Conservation (phyloP, 2,329 filamentous ascomycete genomes). For the Aspergillus sp. region DNA sequence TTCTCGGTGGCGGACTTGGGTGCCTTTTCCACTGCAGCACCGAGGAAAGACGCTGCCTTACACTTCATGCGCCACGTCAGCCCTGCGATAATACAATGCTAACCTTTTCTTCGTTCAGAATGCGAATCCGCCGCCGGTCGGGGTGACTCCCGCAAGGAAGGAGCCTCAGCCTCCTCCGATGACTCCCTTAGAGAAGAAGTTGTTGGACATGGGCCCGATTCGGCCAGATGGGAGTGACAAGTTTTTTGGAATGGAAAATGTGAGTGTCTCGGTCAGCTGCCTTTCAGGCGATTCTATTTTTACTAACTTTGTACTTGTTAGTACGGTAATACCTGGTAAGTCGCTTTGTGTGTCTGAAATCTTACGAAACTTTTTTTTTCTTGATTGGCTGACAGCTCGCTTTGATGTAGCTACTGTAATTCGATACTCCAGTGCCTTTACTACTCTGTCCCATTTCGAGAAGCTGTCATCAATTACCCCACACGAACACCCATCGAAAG, state of each 20-base stretch:
- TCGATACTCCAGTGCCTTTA: conserved; percentile 97
- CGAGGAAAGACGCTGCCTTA: background rate
- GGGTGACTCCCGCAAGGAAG: conserved; percentile 51
- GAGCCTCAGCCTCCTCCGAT: conserved; percentile 53
- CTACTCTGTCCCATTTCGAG: conserved; percentile 89
- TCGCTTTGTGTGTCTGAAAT: conserved; percentile 2
- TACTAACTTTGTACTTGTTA: conserved; percentile 38
- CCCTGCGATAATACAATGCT: conserved; percentile 10
- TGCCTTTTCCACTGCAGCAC: too few relatives aligned
- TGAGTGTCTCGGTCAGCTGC: conserved; percentile 46
- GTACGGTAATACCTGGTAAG: conserved; percentile 97
- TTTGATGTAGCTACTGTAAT: conserved; percentile 77
- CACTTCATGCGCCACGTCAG: background rate
- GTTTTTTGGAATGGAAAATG: conserved; percentile 98
- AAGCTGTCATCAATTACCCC: conserved; percentile 90
- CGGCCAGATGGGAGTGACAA: conserved; percentile 90
- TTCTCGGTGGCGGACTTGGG: too few relatives aligned
- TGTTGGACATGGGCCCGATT: conserved; percentile 74
- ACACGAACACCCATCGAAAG: conserved; percentile 64
- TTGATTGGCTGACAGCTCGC: conserved; percentile 1
- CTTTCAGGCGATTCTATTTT: background rate
- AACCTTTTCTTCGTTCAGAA: conserved; percentile 31
- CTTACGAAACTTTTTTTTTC: background rate
- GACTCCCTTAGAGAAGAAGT: conserved; percentile 66
- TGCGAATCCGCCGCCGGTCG: conserved; percentile 43